Percentiles rank a stretch among this genome's conserved stretches.
These are phyloP conservation scores for Pseudocercospora ulei DNA, from an alignment of 2,329 filamentous ascomycete genomes.

Conservation along the genomic window DNA sequence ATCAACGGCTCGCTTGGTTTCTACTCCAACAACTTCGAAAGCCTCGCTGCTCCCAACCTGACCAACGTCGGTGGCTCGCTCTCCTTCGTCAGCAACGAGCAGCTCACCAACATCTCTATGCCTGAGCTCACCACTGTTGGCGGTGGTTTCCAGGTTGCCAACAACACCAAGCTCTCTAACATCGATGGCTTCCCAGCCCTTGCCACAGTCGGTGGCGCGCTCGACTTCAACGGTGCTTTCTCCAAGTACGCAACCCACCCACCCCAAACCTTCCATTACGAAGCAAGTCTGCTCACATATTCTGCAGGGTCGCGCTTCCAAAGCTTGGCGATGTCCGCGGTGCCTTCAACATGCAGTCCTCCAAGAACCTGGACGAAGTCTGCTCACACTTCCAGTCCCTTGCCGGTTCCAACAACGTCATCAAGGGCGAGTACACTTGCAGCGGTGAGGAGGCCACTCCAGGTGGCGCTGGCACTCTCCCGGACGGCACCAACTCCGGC, in stretches of 20 bases:
- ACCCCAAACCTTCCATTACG: neutral
- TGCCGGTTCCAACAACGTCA: slow-evolving; percentile 35
- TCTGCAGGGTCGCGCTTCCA: slow-evolving; percentile 58
- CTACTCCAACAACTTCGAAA: slow-evolving; percentile 63
- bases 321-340: slow-evolving; percentile 41
- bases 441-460: slow-evolving; percentile 32
- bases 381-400: slow-evolving; percentile 39
- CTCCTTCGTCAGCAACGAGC: slow-evolving; percentile 48
- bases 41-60: slow-evolving; percentile 58
- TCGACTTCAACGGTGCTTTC: slow-evolving; percentile 80
- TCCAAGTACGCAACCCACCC: slow-evolving; percentile 53
- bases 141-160: slow-evolving; percentile 75
- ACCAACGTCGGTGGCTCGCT: slow-evolving; percentile 54
- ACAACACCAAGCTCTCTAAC: slow-evolving; percentile 66
- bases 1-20: slow-evolving; percentile 76
- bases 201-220: slow-evolving; percentile 61
- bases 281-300: slow-evolving; percentile 32
- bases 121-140: slow-evolving; percentile 57
- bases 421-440: slow-evolving; percentile 41
- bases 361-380: slow-evolving; percentile 35
- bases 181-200: slow-evolving; percentile 62
- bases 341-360: slow-evolving; percentile 45
- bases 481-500: slow-evolving; percentile 24
- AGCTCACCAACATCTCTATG: slow-evolving; percentile 64
- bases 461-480: slow-evolving; percentile 31